Evolutionary conservation across 2,329 filamentous ascomycete genomes (phyloP), one percentile per base, ranked within the genome.

Genomic region (Metarhizium robertsii): DNA sequence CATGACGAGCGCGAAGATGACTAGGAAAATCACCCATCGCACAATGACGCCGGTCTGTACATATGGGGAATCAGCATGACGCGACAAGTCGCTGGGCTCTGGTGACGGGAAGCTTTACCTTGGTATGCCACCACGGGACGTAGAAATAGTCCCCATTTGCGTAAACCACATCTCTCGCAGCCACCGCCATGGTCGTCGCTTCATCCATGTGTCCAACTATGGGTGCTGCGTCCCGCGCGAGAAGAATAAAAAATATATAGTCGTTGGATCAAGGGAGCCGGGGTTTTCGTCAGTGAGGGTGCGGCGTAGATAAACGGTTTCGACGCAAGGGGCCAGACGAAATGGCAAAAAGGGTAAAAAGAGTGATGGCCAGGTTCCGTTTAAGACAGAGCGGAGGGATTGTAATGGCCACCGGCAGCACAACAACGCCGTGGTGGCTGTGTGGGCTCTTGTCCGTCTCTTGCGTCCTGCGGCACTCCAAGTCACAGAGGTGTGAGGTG

Each of bases 11-110:
- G 78, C 57, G 62, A 88, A 74, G 60, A 92, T 67, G 59, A 75
- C 72, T 58, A 80, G 79, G 65, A 92, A 82, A 57, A 92, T 71
- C 50, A 79, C 76, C 81, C 87, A 92, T 70, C 89, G 88, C 63
- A 90, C 74, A 56, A 85, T 84, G 55, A 79, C 70, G 55, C 83
- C 85, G 40, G 77, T 79, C 83, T 87, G 58, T 13, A 25, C 20
- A 25, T 25, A 42, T 47, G 11, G 40, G 6, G 11, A 40, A 10
- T 40, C 13, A 40, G 38, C 14, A 13, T n/a, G 20, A 10, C 11
- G 32, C 52, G 29, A 25, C 25, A 25, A 25, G 25, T 25, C 25
- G 25, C 25, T 25, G 25, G 25, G 4, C 25, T 25, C 25, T 25
- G 25, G 25, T 25, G 25, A 25, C 25, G 25, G n/a, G 13, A 6